Evolutionary conservation across 345 rosid genomes (phyloP), one percentile per base, ranked within the genome.

Genomic region (Raphanus raphanistrum): DNA sequence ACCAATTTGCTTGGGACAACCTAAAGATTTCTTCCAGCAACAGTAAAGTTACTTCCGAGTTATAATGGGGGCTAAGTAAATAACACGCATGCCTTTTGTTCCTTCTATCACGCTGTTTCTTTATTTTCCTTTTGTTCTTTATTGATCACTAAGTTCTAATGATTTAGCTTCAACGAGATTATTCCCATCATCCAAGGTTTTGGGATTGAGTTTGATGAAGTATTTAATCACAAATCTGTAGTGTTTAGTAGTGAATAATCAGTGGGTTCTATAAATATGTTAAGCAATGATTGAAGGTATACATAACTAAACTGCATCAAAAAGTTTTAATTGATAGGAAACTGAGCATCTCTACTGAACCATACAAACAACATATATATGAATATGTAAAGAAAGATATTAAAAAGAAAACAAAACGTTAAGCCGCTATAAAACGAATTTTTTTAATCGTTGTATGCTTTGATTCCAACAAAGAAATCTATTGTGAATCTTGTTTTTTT

Each of bases 371-470:
- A 27, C 69, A 60, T 66, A 65, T 66, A 65, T 45, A 67, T 60
- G 54, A 72, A 66, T 60, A 73, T 65, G 72, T 67, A 79, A 79
- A 58, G 68, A 71, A 63, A 70, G 15, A 52, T 2, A 57, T 74
- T 52, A 52, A 68, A 68, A 6, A 5, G 16, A 2, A 45, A 10
- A 64, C 36, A 54, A 57, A 21, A 52, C 58, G 58, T 52, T 5
- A 54, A 65, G 64, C 63, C 8, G 16, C 82, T 79, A 79, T 79
- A 73, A 45, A 73, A 79, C 77, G 72, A 71, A 71, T 12, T 43
- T 57, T 76, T 57, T 66, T 71, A 21, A 41, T 71, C 67, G 81
- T 73, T 32, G 82, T 67, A 73, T 73, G 78, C 74, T 68, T 79
- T 73, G 27, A 73, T 72, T 67, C 54, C n/a, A 28, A 63, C 21